phyloP scores from a whole-genome alignment of 164 flowering plant species.

The Tinospora cordifolia region DNA sequence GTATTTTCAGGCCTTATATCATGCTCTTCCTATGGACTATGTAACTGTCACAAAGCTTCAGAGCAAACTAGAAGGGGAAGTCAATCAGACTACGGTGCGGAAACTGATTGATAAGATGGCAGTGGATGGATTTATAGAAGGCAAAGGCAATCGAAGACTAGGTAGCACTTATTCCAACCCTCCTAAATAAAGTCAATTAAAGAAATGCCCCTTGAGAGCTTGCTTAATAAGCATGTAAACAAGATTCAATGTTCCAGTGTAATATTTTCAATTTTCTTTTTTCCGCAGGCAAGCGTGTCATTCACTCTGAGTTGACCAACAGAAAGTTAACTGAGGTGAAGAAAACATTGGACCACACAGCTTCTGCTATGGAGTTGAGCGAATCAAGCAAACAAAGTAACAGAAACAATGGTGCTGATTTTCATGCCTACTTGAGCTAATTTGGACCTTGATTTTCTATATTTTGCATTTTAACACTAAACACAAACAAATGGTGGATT shows the following conservation, averaged over 20 bases:
- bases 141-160: conserved; percentile 51
- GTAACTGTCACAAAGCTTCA: conserved; percentile 66
- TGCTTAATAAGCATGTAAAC: too few species aligned
- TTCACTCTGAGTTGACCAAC: conserved; percentile 6
- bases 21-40: conserved; percentile 82
- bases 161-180: conserved; percentile 17
- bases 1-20: conserved; percentile 67
- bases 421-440: background rate
- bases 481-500: background rate
- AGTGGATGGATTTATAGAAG: conserved; percentile 63
- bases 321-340: conserved; percentile 10
- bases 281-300: conserved; percentile 9
- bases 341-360: background rate
- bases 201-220: too few species aligned
- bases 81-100: conserved; percentile 48
- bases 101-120: conserved; percentile 74
- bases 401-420: background rate
- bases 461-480: background rate
- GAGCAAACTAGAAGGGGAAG: conserved; percentile 59
- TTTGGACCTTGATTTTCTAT: background rate
- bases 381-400: background rate
- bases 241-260: background rate
- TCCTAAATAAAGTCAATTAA: background rate
- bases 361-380: conserved; percentile 6
- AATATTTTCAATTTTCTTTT: too few species aligned